Evolutionary conservation across 2,329 filamentous ascomycete species (phyloP), one percentile per base, ranked within the genome.

Genomic region (Zymoseptoria tritici): DNA sequence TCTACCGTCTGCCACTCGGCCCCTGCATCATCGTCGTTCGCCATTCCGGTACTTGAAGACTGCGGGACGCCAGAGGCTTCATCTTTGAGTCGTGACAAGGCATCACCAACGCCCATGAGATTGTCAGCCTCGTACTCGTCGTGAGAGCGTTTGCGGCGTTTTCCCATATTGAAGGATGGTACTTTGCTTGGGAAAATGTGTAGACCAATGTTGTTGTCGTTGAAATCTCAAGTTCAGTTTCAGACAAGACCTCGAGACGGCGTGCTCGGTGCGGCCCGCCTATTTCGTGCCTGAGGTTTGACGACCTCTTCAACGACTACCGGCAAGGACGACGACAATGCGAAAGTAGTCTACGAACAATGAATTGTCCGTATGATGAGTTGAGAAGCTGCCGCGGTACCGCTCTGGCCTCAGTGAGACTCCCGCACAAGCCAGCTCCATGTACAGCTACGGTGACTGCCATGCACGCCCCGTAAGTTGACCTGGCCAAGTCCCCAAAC

Each of bases 1-100:
- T 68, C 65, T 31, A 66, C 68, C 7, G 61, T 59, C 60, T 71
- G 64, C 68, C 69, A 71, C 9, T 68, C 68, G 49, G 62, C 58
- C 9, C 52, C 64, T 49, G 54, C 49, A 20, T 63, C 64, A 4
- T 54, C 57, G 49, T 55, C 57, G 11, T 64, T 51, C 6, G 51
- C 31, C 24, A 46, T 49, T 13, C 50, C 49, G 5, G 49, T 56
- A 21, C 57, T 52, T 11, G 58, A 56, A 36, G 51, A 19, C 42
- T 57, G 55, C 11, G 55, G 16, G 29, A 22, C 20, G 13, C 24
- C 53, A 7, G 36, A 46, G 20, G 58, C 49, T 3, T 60, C 26
- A 51, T 64, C 58, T 57, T 63, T 60, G 24, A 71, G 56, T 42
- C 60, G 59, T 57, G 69, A 60, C 22, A 71, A 60, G 7, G 69